A percentile compares a stretch with the other conserved stretches of the same genome.
These are phyloP conservation scores for Skeletonema menzelii DNA, from an alignment of 108 stramenopile genomes.

Conservation along the genomic window DNA sequence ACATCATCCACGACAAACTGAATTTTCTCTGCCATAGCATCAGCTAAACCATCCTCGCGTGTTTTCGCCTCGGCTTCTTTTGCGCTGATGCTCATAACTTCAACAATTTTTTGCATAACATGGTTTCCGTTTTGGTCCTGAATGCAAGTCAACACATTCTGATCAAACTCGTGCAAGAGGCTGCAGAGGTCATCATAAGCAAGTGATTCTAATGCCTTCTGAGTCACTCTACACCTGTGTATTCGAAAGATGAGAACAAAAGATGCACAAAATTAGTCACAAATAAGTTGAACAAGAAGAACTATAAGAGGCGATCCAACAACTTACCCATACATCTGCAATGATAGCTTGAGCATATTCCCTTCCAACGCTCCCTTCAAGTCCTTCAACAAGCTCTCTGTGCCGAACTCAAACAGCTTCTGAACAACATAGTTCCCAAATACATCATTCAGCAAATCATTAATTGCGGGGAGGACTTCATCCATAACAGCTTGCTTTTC, in stretches of 20 bases:
- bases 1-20: constrained; percentile 94
- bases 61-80: constrained; percentile 54
- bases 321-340: constrained; percentile 92
- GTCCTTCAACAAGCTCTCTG: constrained; percentile 69
- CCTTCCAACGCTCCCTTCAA: constrained; percentile 67
- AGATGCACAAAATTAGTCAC: not conserved
- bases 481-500: constrained; percentile 83
- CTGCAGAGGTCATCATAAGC: constrained; percentile 72
- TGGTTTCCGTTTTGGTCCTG: constrained; percentile 98
- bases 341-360: constrained; percentile 80
- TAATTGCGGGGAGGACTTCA: constrained; percentile 84
- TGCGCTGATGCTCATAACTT: constrained; percentile 73
- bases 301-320: not conserved
- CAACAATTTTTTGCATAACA: constrained; percentile 96
- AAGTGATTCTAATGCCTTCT: constrained; percentile 89
- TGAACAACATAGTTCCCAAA: constrained; percentile 98
- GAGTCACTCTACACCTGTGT: constrained; percentile 90
- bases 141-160: constrained; percentile 88
- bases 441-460: constrained; percentile 81
- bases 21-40: constrained; percentile 67
- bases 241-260: not conserved
- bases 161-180: constrained; percentile 85
- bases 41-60: constrained; percentile 21
- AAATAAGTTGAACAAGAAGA: not conserved
- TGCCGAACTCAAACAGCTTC: constrained; percentile 94